Percentiles rank a stretch among this genome's conserved stretches.
These are phyloP conservation scores for Castanopsis chinensis DNA, from an alignment of 306 rosid species.

Conservation along the genomic window DNA sequence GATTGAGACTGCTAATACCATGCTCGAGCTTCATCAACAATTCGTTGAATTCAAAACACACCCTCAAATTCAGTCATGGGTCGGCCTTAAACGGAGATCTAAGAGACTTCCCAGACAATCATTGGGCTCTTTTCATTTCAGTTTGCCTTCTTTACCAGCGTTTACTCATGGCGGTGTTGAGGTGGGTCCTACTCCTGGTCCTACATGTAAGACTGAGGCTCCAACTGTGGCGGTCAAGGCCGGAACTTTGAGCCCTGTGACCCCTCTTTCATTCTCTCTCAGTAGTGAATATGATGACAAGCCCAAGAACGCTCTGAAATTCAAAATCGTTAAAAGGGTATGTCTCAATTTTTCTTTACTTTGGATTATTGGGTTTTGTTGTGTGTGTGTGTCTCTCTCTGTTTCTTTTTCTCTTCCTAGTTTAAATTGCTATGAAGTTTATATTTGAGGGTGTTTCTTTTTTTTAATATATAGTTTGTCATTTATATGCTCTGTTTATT, in stretches of 20 bases:
- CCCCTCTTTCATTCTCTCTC: constrained; percentile 52
- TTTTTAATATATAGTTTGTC: not conserved
- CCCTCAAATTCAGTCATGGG: constrained; percentile 33
- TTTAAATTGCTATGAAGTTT: not conserved
- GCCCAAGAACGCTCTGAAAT: constrained; percentile 5
- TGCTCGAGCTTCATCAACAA: constrained; percentile 15
- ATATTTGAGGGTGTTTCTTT: not conserved
- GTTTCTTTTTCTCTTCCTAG: not conserved
- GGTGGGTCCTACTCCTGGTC: not conserved
- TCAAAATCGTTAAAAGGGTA: constrained; percentile 47
- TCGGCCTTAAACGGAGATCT: constrained; percentile 51
- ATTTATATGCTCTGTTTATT: constrained; percentile 3
- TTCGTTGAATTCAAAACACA: constrained; percentile 1
- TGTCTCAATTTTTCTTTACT: not conserved
- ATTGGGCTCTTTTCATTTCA: not conserved
- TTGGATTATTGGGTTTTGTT: not conserved
- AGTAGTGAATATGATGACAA: constrained; percentile 55
- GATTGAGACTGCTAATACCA: constrained; percentile 34
- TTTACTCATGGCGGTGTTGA: not conserved
- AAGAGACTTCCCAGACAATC: not conserved
- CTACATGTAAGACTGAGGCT: not conserved
- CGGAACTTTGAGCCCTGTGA: constrained; percentile 43
- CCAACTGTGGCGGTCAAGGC: constrained; percentile 9
- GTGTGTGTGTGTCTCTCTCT: not conserved
- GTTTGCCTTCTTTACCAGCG: not conserved